Percentiles rank a stretch among this genome's conserved stretches.
Evolutionary conservation across 495 filamentous ascomycete genomes (phyloP).

Genomic region (Terfezia claveryi): DNA sequence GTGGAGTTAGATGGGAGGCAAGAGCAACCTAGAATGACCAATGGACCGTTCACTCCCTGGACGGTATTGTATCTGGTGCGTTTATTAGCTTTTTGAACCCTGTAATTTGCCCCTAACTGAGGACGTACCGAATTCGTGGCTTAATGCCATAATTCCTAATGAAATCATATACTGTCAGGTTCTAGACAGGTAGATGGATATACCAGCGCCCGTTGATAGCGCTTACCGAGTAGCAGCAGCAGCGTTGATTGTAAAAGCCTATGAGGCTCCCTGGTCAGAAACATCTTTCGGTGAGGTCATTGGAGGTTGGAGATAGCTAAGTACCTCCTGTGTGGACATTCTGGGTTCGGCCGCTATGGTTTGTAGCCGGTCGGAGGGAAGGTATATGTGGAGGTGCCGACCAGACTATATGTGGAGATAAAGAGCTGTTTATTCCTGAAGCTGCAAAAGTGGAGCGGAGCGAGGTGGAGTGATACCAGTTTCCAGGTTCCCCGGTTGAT

Average conservation of each 20-base stretch:
- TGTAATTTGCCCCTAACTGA: no score
- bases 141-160: slow-evolving; percentile 13
- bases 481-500: no score
- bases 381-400: no score
- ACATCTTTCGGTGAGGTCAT: neutral
- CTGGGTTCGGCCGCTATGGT: no score
- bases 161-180: neutral
- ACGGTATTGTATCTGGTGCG: slow-evolving; percentile 71
- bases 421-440: no score
- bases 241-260: slow-evolving; percentile 19
- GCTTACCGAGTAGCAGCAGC: slow-evolving; percentile 15
- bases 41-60: slow-evolving; percentile 87
- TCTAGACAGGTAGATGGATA: slow-evolving; percentile 1
- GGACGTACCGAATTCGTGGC: neutral
- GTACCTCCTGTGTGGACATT: no score
- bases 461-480: no score
- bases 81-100: no score
- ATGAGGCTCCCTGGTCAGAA: slow-evolving; percentile 4
- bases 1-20: neutral
- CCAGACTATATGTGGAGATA: no score
- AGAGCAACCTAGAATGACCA: slow-evolving; percentile 71
- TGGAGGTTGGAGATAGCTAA: no score
- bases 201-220: slow-evolving; percentile 6
- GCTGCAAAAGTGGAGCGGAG: no score
- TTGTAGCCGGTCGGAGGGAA: no score